Conservation (phyloP, 2,329 filamentous ascomycete species). For the Orbilia oligospora region DNA sequence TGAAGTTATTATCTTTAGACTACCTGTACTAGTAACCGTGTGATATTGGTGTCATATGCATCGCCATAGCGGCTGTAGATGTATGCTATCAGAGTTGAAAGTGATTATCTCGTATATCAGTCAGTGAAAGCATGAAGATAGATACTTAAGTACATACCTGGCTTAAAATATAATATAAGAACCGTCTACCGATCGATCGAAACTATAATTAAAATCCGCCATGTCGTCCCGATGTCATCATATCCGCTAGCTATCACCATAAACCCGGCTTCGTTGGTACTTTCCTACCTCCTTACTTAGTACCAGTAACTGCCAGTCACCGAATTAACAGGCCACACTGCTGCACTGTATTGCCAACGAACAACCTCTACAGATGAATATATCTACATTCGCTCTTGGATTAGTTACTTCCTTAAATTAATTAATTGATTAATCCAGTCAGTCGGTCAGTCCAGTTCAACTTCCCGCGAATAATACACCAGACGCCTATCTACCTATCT, state of each 20-base stretch:
- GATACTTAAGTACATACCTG: too few relatives aligned
- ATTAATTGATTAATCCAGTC: background rate
- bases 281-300: too few relatives aligned
- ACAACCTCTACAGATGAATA: too few relatives aligned
- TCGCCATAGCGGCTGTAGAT: constrained; percentile 20
- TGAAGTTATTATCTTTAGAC: too few relatives aligned
- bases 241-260: too few relatives aligned
- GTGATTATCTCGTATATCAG: background rate
- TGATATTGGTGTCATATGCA: background rate
- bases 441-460: background rate
- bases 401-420: too few relatives aligned
- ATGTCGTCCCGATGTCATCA: background rate
- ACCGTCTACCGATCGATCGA: too few relatives aligned
- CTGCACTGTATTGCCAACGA: background rate
- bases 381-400: background rate
- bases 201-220: too few relatives aligned
- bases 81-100: too few relatives aligned
- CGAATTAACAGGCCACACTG: constrained; percentile 46
- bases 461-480: background rate
- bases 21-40: background rate
- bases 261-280: background rate
- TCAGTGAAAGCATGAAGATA: too few relatives aligned
- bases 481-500: background rate
- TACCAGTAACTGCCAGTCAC: background rate
- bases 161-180: too few relatives aligned